Evolutionary conservation across 345 rosid genomes (phyloP), one percentile per base, ranked within the genome.

Genomic region (Gossypium thurberi): DNA sequence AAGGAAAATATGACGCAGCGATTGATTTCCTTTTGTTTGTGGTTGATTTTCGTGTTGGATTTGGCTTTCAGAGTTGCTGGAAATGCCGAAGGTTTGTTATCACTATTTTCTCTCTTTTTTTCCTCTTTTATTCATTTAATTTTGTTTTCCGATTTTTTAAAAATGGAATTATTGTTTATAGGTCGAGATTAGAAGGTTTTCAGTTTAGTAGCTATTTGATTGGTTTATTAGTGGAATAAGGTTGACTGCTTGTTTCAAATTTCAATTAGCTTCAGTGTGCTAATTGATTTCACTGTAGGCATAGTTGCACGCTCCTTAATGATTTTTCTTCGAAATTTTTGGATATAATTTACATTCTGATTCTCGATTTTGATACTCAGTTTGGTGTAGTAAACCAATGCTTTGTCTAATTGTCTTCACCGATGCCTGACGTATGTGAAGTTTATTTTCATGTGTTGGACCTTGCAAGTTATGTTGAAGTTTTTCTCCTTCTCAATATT

Each of bases 31-130:
- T 77, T 78, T 55, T 79, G 84, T 72, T 72, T 84, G n/a, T 81
- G 86, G 79, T 69, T 87, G 21, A 63, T 85, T 82, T 75, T 87
- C 61, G 79, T 83, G 71, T 80, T 81, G 56, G 78, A 77, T 76
- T 79, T 85, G 73, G 74, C 83, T 70, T 75, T 78, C 64, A 81
- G 86, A 75, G 87, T 80, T 46, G 52, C 87, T 1, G 86, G 87
- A 71, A 93, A 93, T 84, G 79, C 84, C 14, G 98, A 93, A 88
- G 98, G 97, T 93, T 40, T 33, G 72, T 12, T 51, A 10, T 56
- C 56, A 14, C 12, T 37, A 12, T 40, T 43, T 57, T 14, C 21
- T 50, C 37, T 55, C 6, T 58, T 8, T 43, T 44, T 47, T 7
- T 10, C 2, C 26, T 33, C 4, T 55, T 55, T 55, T 18, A 55